Base-by-base conservation (phyloP, 441 rosid species). In the Populus hybrid region DNA sequence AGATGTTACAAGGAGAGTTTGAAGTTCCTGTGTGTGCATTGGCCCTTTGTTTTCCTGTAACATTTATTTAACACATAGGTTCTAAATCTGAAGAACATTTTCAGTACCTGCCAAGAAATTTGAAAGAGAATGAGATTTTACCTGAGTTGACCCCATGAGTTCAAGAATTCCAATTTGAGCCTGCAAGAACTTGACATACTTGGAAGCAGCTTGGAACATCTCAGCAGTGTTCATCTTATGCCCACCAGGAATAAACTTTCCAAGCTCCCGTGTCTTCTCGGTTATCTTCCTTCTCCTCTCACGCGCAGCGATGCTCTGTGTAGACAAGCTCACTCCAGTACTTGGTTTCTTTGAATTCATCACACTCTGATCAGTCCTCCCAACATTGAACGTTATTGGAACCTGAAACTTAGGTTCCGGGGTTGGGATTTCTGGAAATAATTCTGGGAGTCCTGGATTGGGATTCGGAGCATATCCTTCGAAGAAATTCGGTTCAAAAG, bases 221-320 rank as follows among this genome's bases (percentile, higher is more conserved):
- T 94, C 93, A 6, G 97, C 98, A 1, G 98, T 94, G 85, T 92
- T 92, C 91, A 89, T 90, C 82, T 89, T 94, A 12, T 79, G 83
- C 26, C 95, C 93, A 5, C 97, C 97, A 3, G 97, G 98, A 61
- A 94, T 86, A 28, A 92, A 87, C 88, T 88, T 92, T 8, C 90
- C 90, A 1, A 94, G 94, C 85, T 92, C 92, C 18, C 78, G 93
- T 6, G 97, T 94, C 88, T 87, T 93, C 82, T 89, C 91, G 0
- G 94, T 86, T 50, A 92, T 93, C 87, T 81, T 95, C 88, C 90
- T 89, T 40, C 99, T 88, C 79, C 99, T 89, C 76, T 91, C 87
- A 28, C 97, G 71, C 0, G 99, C 97, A 0, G 93, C 95, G 1
- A 86, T 77, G 86, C 95, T 95, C 83, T 95, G 99, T 31, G 84